Evolutionary conservation across 169 alveolate genomes (phyloP).

Genomic region (Theileria sp.): DNA sequence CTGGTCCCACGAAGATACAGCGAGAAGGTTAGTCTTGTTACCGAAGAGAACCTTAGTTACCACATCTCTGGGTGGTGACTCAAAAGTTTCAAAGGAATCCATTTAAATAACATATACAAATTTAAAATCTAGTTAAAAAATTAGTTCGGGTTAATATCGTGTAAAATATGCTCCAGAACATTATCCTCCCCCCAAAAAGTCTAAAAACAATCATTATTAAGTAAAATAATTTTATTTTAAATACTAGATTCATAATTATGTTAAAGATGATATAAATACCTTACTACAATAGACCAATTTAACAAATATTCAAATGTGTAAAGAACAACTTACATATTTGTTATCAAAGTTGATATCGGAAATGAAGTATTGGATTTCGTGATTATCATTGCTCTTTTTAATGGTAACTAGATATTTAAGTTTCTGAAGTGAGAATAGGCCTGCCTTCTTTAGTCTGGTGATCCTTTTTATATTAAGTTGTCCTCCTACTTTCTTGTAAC

Average conservation of each 20-base stretch:
- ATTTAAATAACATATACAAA: neutral
- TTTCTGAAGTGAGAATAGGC: conserved; percentile 28
- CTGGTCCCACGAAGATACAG: conserved; percentile 69
- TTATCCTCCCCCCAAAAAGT: conserved; percentile 31
- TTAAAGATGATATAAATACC: neutral
- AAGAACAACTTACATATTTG: conserved; percentile 30
- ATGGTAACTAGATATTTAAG: conserved; percentile 31
- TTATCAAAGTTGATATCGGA: conserved; percentile 13
- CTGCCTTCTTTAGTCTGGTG: conserved; percentile 23
- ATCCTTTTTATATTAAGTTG: conserved; percentile 35
- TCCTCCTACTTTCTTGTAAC: conserved; percentile 38
- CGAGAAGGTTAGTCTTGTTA: conserved; percentile 43
- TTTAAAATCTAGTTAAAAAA: conserved; percentile 15
- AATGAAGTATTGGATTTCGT: conserved; percentile 34
- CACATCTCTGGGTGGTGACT: conserved; percentile 49
- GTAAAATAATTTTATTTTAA: neutral
- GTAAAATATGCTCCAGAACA: conserved; percentile 34
- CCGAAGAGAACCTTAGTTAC: conserved; percentile 57
- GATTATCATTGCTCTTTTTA: conserved; percentile 9
- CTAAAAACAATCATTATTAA: conserved; percentile 1
- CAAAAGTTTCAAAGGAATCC: conserved; percentile 41
- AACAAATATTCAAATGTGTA: neutral
- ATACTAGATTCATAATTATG: neutral
- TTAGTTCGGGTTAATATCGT: conserved; percentile 33
- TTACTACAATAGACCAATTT: neutral